Base-by-base conservation (phyloP, 179 eudicot species). In the Dionaea muscipula region DNA sequence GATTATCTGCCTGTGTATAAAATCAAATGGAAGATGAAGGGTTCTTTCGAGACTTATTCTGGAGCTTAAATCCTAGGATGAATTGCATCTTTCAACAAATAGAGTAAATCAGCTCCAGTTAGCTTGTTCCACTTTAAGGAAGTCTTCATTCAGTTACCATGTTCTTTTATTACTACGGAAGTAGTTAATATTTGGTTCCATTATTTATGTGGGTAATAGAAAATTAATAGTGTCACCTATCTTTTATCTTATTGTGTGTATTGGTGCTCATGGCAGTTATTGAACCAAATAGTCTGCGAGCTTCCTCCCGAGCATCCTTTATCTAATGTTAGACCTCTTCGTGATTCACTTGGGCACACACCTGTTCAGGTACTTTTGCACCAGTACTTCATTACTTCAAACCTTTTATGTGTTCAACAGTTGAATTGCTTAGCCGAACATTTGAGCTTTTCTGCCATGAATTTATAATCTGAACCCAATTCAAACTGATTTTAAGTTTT, bases 321-420 rank as follows among this genome's bases (percentile, higher is more conserved):
- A 53, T 76, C 82, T 41, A 74, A 43, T 40, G 64, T 72, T 26
- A 74, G 74, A 67, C 85, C 85, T 50, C 71, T 77, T 36, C 75
- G 82, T 26, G 85, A 80, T 74, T 77, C 85, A 37, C 80, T 80
- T 52, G 85, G 82, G 10, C 85, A 80, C 47, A 80, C 85, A 59
- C 85, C 82, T 13, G 53, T 80, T 52, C 85, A 80, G 80, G 62
- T 58, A 58, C 35, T 31, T 31, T 11, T 1, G 35, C 10, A 21
- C 40, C 13, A 7, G 40, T 43, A 43, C 18, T 7, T 43, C 21
- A 5, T 6, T 15, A 43, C 14, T 31, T 31, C 10, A 31, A 47
- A 49, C 8, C 51, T 26, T 13, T 22, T 49, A 4, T 49, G 79
- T 74, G 15, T 24, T 12, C 36, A 19, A 24, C 56, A 7, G 26